Evolutionary conservation across 1,284 basidiomycete species (phyloP).

Genomic region (Pseudozyma tsukubaensis): DNA sequence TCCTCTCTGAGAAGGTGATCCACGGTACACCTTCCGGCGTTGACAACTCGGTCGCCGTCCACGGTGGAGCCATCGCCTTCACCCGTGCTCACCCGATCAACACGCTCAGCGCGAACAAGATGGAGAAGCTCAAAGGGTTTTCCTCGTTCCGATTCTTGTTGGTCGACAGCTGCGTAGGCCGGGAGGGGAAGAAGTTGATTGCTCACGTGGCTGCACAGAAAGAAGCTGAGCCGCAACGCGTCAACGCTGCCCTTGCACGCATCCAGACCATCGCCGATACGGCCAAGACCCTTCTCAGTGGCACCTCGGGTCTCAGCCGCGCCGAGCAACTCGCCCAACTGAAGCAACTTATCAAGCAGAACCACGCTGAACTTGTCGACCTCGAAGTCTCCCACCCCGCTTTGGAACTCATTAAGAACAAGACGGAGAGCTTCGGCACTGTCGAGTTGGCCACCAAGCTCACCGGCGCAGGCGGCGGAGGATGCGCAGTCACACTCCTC

Average conservation of each 20-base stretch:
- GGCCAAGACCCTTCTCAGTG: constrained; percentile 52
- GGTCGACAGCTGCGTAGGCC: constrained; percentile 89
- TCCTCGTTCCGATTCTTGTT: constrained; percentile 78
- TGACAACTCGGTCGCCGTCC: constrained; percentile 93
- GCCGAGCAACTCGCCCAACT: constrained; percentile 38
- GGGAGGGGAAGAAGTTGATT: constrained; percentile 94
- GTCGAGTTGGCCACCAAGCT: constrained; percentile 85
- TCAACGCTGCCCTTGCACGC: constrained; percentile 41
- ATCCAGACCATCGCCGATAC: constrained; percentile 54
- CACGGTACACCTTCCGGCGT: constrained; percentile 98
- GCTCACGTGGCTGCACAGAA: constrained; percentile 85
- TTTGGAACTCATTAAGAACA: constrained; percentile 83
- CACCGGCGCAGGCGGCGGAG: constrained; percentile 98
- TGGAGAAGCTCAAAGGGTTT: constrained; percentile 86
- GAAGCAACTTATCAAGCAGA: constrained; percentile 77
- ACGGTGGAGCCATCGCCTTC: constrained; percentile 92
- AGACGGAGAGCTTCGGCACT: constrained; percentile 76
- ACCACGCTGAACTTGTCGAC: constrained; percentile 84
- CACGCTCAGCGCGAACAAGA: constrained; percentile 75
- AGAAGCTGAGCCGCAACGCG: constrained; percentile 72
- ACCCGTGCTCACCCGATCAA: constrained; percentile 79
- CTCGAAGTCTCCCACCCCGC: constrained; percentile 94
- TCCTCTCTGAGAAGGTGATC: constrained; percentile 92
- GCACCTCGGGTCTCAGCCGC: constrained; percentile 29
- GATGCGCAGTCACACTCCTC: constrained; percentile 93